These are phyloP conservation scores for Phytopythium oedochilum DNA, from an alignment of 352 stramenopile species.

Conservation along the genomic window DNA sequence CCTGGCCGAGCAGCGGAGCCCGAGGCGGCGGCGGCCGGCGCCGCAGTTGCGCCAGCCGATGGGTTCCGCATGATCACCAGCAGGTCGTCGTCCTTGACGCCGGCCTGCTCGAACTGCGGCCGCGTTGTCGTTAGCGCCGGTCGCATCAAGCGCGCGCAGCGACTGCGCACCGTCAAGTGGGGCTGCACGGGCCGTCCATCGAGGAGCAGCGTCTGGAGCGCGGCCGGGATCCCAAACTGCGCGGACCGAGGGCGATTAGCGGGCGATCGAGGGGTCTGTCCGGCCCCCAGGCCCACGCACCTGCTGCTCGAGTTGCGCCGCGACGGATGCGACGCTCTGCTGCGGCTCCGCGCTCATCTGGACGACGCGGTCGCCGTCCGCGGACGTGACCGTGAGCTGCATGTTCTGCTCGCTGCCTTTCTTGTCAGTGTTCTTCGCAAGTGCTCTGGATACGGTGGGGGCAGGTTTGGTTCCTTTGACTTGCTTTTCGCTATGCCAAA, in stretches of 20 bases:
- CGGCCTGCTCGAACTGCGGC: slow-evolving; percentile 58
- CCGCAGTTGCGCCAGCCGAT: slow-evolving; percentile 10
- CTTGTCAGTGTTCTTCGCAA: neutral
- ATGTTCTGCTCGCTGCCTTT: slow-evolving; percentile 21
- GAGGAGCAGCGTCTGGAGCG: slow-evolving; percentile 52
- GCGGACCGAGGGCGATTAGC: neutral
- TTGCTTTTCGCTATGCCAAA: too few species aligned
- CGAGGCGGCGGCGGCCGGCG: slow-evolving; percentile 7
- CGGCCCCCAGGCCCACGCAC: slow-evolving; percentile 11
- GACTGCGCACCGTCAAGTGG: slow-evolving; percentile 39
- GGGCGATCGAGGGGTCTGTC: neutral
- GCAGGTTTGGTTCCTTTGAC: too few species aligned
- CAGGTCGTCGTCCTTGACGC: slow-evolving; percentile 69
- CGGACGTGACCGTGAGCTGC: slow-evolving; percentile 64
- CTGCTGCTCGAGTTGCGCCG: slow-evolving; percentile 45
- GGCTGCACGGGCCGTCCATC: slow-evolving; percentile 48
- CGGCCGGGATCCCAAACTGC: slow-evolving; percentile 62
- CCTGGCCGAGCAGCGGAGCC: slow-evolving; percentile 40
- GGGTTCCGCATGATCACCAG: slow-evolving; percentile 56
- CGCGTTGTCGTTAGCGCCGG: neutral
- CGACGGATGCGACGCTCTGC: slow-evolving; percentile 38
- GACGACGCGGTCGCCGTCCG: slow-evolving; percentile 47
- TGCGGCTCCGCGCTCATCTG: slow-evolving; percentile 50
- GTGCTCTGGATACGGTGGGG: neutral
- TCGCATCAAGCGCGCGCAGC: neutral